These are phyloP conservation scores for Globisporangium paddicum DNA, from an alignment of 352 stramenopile species.

Conservation along the genomic window DNA sequence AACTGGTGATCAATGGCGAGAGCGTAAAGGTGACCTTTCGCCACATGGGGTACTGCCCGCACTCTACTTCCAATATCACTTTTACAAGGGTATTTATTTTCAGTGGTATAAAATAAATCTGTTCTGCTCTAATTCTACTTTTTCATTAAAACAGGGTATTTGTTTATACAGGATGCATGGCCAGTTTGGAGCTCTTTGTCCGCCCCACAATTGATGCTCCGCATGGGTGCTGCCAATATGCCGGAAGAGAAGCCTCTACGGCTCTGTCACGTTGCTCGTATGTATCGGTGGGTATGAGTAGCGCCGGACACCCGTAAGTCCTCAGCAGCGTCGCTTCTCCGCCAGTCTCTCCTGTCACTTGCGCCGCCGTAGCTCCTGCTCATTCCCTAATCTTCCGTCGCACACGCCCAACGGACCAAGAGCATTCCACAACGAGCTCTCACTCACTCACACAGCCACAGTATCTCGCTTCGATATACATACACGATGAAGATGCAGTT, in stretches of 20 bases:
- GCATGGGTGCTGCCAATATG: not conserved
- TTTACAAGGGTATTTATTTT: not conserved
- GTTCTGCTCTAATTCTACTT: not conserved
- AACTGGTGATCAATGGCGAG: not conserved
- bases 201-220: not conserved
- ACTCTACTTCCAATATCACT: not conserved
- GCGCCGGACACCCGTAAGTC: not conserved
- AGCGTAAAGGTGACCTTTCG: conserved; percentile 3
- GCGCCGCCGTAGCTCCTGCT: not conserved
- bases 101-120: not conserved
- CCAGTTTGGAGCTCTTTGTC: not conserved
- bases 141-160: not conserved
- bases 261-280: too few species aligned
- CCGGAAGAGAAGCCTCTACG: conserved; percentile 3
- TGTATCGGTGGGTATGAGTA: not conserved
- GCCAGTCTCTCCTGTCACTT: not conserved
- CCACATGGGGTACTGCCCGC: not conserved
- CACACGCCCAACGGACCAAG: not conserved
- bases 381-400: not conserved
- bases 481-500: conserved; percentile 11
- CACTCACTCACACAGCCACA: not conserved
- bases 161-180: not conserved
- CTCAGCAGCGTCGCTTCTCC: not conserved
- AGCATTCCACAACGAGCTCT: not conserved
- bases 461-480: not conserved